Evolutionary conservation across 2,329 filamentous ascomycete species (phyloP).

Genomic region (Colletotrichum ledebouriae): DNA sequence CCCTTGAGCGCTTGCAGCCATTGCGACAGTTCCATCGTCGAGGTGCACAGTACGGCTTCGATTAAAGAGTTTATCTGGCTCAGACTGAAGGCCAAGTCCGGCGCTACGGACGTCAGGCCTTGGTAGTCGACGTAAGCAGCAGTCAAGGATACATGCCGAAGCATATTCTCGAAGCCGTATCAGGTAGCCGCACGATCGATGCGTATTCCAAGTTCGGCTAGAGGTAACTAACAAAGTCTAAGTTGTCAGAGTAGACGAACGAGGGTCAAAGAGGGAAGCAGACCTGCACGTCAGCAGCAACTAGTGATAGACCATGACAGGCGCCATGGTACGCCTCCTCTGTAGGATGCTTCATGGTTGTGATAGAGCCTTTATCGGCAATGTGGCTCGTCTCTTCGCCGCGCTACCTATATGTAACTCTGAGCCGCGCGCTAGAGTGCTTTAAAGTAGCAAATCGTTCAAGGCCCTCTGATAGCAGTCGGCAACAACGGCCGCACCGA

Average conservation of each 20-base stretch:
- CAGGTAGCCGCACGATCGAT: conserved; percentile 46
- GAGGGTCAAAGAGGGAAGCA: conserved; percentile 34
- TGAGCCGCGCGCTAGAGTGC: conserved; percentile 23
- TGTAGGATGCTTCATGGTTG: conserved; percentile 55
- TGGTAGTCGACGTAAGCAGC: conserved; percentile 52
- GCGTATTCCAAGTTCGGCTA: conserved; percentile 49
- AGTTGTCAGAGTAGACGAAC: conserved; percentile 26
- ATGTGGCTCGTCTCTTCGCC: conserved; percentile 47
- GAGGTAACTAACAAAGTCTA: conserved; percentile 47
- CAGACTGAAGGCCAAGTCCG: conserved; percentile 20
- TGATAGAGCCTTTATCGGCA: conserved; percentile 47
- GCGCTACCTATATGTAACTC: conserved; percentile 44
- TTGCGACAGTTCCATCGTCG: too few relatives aligned
- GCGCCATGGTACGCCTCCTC: conserved; percentile 52
- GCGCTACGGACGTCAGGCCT: conserved; percentile 22
- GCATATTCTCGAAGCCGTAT: conserved; percentile 45
- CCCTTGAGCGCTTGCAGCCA: too few relatives aligned
- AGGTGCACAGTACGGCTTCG: conserved; percentile 29
- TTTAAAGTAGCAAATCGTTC: conserved; percentile 11
- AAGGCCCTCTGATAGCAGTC: conserved; percentile 6
- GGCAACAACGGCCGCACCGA: not conserved
- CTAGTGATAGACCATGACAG: conserved; percentile 40
- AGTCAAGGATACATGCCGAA: conserved; percentile 46
- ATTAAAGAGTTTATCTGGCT: conserved; percentile 50
- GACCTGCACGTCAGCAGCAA: not conserved